Evolutionary conservation across 2,329 filamentous ascomycete genomes (phyloP).

Genomic region (Metarhizium anisopliae): DNA sequence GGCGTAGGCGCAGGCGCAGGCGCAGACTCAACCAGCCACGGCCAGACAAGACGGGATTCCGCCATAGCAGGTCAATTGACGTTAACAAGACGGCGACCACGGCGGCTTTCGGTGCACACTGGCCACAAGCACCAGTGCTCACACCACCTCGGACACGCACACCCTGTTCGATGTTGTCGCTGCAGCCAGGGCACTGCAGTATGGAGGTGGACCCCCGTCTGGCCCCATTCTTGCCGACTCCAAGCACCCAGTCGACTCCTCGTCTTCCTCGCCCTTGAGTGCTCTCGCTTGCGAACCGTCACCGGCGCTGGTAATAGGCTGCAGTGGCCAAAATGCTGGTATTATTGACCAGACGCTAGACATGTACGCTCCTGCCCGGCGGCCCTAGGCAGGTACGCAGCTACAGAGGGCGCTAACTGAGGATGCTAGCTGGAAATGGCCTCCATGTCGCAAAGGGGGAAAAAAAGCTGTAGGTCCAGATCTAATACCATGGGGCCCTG

Average conservation of each 20-base stretch:
- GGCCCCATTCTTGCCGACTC: background rate
- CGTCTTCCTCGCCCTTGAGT: no score
- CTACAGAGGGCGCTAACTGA: slow-evolving; percentile 7
- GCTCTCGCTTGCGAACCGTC: background rate
- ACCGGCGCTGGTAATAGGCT: background rate
- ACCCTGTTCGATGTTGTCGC: background rate
- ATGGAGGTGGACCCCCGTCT: slow-evolving; percentile 1
- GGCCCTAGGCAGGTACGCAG: slow-evolving; percentile 8
- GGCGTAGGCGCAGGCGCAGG: no score
- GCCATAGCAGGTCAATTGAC: no score
- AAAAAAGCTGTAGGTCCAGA: no score
- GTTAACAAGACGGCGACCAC: no score
- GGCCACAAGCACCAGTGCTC: background rate
- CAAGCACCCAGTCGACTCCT: background rate
- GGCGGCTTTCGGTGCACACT: no score
- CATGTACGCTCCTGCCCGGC: background rate
- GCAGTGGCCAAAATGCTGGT: background rate
- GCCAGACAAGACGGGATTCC: no score
- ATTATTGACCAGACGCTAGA: no score
- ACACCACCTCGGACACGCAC: background rate
- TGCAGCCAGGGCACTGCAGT: background rate
- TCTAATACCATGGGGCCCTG: background rate
- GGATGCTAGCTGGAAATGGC: background rate
- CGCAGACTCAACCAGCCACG: no score
- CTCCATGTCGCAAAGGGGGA: no score